Evolutionary conservation across 2,329 filamentous ascomycete genomes (phyloP), one percentile per base, ranked within the genome.

Genomic region (Pseudocercospora eumusae): DNA sequence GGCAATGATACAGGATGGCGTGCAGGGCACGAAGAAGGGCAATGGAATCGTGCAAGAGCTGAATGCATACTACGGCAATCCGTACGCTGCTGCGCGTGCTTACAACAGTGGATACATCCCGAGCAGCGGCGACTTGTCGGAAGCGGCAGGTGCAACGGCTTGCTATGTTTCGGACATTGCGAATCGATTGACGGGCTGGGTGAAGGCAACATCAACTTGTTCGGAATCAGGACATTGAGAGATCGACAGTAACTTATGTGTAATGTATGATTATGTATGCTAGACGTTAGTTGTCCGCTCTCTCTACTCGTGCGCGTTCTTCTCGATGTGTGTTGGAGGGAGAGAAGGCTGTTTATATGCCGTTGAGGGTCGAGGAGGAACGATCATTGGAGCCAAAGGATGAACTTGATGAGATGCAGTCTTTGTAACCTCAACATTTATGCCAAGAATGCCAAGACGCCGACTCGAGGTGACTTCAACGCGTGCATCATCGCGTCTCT

Each of bases 111-210:
- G 63, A 18, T 47, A 47, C 4, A 55, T 63, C 4, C 50, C 44
- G 4, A 57, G 54, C 36, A 31, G 15, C 7, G 50, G 57, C 7
- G 57, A 63, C 27, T 23, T 63, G 40, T 58, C 49, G 33, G 78
- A 78, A 49, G 78, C 78, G 36, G 73, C 81, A 68, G 75, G 81
- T 69, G 78, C 76, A 6, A 82, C 81, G 18, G 77, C 79, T 63
- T 84, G 82, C 75, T 85, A 85, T 68, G 73, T 77, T 15, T 77
- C 74, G 15, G 82, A 84, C 64, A 74, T 84, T 66, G 82, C 83
- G 45, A 82, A 83, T 69, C 74, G 80, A 47, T 71, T 82, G 50
- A 73, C 74, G 15, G 77, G 79, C 10, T 81, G 79, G 79, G 58
- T 57, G n/a, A 59, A 52, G 25, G 47, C 47, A 40, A 40, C 15